Conservation (phyloP, 352 stramenopile genomes). For the Phytophthora ramorum region DNA sequence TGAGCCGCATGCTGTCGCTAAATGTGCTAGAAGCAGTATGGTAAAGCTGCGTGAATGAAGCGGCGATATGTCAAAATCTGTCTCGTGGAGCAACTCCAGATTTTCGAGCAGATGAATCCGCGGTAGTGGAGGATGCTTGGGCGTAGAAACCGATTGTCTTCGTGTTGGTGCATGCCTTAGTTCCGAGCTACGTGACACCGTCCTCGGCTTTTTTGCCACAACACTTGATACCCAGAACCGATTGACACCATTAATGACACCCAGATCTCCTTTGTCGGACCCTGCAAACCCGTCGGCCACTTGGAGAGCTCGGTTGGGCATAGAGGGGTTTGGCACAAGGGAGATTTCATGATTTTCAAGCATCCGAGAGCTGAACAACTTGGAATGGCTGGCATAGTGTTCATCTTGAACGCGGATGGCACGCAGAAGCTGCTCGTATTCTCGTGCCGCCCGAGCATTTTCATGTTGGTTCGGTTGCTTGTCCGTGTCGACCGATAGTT, state of each 20-base stretch:
- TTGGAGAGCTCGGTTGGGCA: conserved; percentile 6
- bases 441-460: conserved; percentile 14
- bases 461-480: conserved; percentile 24
- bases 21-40: conserved; percentile 50
- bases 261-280: conserved; percentile 40
- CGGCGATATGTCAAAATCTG: conserved; percentile 54
- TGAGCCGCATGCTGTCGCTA: conserved; percentile 57
- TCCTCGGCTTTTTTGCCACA: conserved; percentile 10
- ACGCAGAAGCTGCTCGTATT: conserved; percentile 44
- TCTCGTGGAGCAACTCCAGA: conserved; percentile 36
- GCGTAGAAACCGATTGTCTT: conserved; percentile 16
- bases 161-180: conserved; percentile 5
- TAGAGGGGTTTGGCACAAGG: conserved; percentile 35
- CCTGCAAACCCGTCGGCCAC: conserved; percentile 1
- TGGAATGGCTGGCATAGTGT: conserved; percentile 66
- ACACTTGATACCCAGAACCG: conserved; percentile 41
- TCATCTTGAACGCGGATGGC: conserved; percentile 66
- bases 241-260: conserved; percentile 54
- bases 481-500: conserved; percentile 13
- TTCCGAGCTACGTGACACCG: conserved; percentile 8
- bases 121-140: conserved; percentile 10
- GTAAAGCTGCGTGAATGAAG: conserved; percentile 49
- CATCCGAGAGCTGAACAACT: conserved; percentile 72
- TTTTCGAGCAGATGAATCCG: conserved; percentile 35
- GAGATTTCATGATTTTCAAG: conserved; percentile 73